Percentiles rank a stretch among this genome's conserved stretches.
Conservation (phyloP, 2,329 filamentous ascomycete genomes). For the Fonsecaea erecta region DNA sequence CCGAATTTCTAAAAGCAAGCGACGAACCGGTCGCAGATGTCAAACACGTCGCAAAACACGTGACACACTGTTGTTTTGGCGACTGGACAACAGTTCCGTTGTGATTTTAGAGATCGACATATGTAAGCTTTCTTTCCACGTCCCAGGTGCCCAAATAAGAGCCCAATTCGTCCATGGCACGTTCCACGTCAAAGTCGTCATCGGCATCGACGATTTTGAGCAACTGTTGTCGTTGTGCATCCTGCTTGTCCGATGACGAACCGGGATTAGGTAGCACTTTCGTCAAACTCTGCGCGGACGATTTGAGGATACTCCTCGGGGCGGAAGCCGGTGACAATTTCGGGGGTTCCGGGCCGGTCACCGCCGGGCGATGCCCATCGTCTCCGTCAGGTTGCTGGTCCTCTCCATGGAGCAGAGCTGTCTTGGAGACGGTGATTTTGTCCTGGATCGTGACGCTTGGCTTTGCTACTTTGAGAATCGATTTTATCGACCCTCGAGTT, state of each 20-base stretch:
- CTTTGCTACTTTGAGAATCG: constrained; percentile 34
- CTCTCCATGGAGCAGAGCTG: not conserved
- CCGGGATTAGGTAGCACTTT: constrained; percentile 25
- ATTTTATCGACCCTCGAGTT: constrained; percentile 30
- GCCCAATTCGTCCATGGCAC: constrained; percentile 52
- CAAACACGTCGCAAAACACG: not conserved
- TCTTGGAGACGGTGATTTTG: constrained; percentile 1
- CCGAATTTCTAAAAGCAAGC: not conserved
- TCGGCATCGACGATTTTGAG: constrained; percentile 37
- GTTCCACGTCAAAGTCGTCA: constrained; percentile 47
- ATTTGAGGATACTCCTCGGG: constrained; percentile 26
- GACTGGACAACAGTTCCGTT: no score
- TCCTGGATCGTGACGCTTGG: constrained; percentile 8
- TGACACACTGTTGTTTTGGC: no score
- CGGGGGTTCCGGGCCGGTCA: not conserved
- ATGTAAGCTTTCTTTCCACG: constrained; percentile 41
- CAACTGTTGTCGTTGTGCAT: constrained; percentile 28
- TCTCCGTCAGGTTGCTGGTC: constrained; percentile 1
- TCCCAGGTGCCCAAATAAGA: constrained; percentile 54
- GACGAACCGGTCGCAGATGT: no score
- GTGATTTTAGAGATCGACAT: no score
- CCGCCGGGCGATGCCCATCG: constrained; percentile 4
- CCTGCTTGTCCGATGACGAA: constrained; percentile 44
- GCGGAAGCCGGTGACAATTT: not conserved
- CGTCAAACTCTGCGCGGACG: constrained; percentile 17